Percentiles rank a stretch among this genome's conserved stretches.
Evolutionary conservation across 2,329 filamentous ascomycete species (phyloP).

Genomic region (Scytalidium lignicola): DNA sequence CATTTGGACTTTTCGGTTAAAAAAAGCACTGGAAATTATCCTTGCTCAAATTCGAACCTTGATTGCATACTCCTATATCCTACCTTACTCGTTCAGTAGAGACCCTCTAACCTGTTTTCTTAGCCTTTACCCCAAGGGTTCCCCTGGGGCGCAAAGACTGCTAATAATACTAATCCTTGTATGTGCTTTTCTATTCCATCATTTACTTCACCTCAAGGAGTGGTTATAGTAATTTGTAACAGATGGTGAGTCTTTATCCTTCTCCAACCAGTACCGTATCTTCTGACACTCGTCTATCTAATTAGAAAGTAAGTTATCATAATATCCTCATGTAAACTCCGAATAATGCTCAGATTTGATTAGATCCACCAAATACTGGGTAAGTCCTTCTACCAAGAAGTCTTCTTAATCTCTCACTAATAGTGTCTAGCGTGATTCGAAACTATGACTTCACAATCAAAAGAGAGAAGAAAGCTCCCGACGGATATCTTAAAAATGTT

Average conservation of each 20-base stretch:
- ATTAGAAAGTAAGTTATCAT: not conserved
- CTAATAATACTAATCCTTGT: constrained; percentile 3
- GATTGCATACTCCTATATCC: not conserved
- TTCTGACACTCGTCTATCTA: not conserved
- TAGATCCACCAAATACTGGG: constrained; percentile 10
- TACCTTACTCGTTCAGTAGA: not conserved
- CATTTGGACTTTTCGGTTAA: not conserved
- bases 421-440: constrained; percentile 14
- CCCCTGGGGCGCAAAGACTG: constrained; percentile 2
- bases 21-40: too few relatives aligned
- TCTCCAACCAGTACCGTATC: not conserved
- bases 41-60: too few relatives aligned
- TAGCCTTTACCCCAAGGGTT: constrained; percentile 3
- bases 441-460: constrained; percentile 19
- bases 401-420: not conserved
- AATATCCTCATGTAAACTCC: not conserved
- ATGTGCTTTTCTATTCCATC: not conserved
- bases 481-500: constrained; percentile 25
- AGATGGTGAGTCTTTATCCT: not conserved
- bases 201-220: not conserved
- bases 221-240: not conserved
- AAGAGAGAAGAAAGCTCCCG: constrained; percentile 22
- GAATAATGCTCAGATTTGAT: constrained; percentile 1
- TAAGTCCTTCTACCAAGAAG: not conserved
- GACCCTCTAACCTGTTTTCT: too few relatives aligned